These are phyloP conservation scores for Mortierella polycephala DNA, from an alignment of 371 early-diverging fungal species.

Conservation along the genomic window DNA sequence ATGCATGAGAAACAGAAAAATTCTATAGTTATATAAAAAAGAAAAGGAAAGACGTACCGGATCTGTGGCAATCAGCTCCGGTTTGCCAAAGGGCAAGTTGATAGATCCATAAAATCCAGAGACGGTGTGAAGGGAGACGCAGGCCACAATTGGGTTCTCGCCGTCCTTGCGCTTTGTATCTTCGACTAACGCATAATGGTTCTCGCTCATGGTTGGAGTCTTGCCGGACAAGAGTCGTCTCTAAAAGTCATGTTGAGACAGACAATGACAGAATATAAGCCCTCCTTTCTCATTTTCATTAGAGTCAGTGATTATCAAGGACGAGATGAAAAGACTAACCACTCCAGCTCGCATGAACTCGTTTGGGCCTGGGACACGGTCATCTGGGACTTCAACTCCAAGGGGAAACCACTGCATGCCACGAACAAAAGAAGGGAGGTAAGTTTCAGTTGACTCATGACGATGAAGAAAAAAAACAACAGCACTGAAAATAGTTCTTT, in stretches of 20 bases:
- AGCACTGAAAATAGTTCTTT: background rate
- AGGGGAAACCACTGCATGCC: constrained; percentile 23
- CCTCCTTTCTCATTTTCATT: background rate
- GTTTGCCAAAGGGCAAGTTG: constrained; percentile 28
- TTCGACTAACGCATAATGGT: constrained; percentile 47
- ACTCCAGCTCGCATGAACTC: constrained; percentile 13
- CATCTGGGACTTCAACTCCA: constrained; percentile 23
- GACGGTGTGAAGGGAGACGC: constrained; percentile 23
- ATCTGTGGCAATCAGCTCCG: constrained; percentile 41
- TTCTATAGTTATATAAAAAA: background rate
- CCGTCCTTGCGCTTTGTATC: constrained; percentile 23
- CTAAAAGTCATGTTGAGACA: constrained; percentile 4
- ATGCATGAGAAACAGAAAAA: background rate
- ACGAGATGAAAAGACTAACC: constrained; percentile 7
- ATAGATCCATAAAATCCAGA: constrained; percentile 37
- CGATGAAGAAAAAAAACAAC: background rate
- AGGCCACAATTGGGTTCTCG: constrained; percentile 44
- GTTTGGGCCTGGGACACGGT: constrained; percentile 20
- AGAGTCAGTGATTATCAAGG: background rate
- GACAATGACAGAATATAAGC: background rate
- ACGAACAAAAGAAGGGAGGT: background rate
- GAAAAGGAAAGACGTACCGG: constrained; percentile 11
- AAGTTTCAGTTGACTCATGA: background rate
- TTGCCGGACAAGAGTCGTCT: constrained; percentile 34
- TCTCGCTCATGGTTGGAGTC: constrained; percentile 22